phyloP scores from a whole-genome alignment of 106 monocot genomes.

The Phalaenopsis equestris region DNA sequence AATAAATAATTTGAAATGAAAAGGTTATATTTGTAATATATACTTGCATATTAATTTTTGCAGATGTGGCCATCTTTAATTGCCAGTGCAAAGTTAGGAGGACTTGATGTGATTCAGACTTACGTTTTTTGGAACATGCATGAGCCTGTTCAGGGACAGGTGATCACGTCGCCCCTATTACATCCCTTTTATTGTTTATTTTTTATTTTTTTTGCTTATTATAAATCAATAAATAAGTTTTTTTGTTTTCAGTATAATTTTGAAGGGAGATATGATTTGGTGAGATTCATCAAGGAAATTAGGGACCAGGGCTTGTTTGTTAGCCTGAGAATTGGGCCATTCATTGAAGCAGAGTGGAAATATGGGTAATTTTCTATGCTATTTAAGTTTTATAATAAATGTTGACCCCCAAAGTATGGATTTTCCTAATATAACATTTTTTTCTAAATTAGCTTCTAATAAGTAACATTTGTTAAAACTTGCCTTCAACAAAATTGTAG shows the following conservation, averaged over 20 bases:
- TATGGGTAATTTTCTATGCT: conserved; percentile 47
- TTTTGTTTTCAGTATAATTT: conserved; percentile 56
- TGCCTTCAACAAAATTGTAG: no score
- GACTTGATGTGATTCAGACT: conserved; percentile 89
- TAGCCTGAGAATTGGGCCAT: conserved; percentile 84
- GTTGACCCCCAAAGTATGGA: neutral
- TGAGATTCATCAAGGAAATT: conserved; percentile 72
- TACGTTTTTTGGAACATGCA: conserved; percentile 96
- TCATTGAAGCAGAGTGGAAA: conserved; percentile 91
- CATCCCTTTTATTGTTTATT: neutral
- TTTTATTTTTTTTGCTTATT: neutral
- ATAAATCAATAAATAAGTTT: no score
- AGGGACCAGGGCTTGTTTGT: conserved; percentile 64
- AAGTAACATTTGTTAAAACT: no score
- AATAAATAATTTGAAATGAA: neutral
- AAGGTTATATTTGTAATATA: neutral
- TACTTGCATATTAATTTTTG: neutral
- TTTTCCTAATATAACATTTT: no score
- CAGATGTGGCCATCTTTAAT: conserved; percentile 94
- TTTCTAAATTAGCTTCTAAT: no score
- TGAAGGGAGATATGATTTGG: conserved; percentile 63
- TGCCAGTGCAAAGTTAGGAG: conserved; percentile 64
- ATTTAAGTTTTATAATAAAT: neutral
- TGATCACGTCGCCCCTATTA: neutral
- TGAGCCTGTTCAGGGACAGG: conserved; percentile 75